A percentile compares a stretch with the other conserved stretches of the same genome.
Conservation (phyloP, 148 eudicot species). For the Rhododendron molle region DNA sequence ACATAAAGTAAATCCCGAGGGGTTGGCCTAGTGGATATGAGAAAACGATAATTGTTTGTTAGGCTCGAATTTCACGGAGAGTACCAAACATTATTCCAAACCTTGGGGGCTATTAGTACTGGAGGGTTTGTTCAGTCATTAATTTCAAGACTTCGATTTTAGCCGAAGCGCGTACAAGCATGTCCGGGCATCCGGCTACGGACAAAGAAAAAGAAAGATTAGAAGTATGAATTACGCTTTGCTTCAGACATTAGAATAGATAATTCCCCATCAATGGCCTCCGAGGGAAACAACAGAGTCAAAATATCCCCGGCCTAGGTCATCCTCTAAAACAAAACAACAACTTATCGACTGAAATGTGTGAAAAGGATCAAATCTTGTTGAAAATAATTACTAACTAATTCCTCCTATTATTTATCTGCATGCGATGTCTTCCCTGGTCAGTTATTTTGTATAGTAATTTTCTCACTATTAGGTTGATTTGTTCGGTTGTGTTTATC, state of each 20-base stretch:
- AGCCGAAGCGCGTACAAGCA: too few species aligned
- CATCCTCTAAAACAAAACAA: neutral
- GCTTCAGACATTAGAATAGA: neutral
- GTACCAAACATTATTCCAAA: too few species aligned
- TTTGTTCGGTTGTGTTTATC: neutral
- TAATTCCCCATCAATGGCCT: neutral
- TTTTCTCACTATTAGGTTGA: neutral
- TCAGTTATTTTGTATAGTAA: too few species aligned
- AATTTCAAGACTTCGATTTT: too few species aligned
- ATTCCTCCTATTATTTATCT: too few species aligned
- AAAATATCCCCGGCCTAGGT: neutral
- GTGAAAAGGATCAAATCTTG: neutral
- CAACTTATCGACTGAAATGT: neutral
- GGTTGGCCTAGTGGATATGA: too few species aligned
- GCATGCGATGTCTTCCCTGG: neutral
- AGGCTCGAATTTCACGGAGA: too few species aligned
- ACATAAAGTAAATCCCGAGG: neutral
- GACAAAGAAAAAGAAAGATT: neutral
- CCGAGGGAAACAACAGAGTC: neutral
- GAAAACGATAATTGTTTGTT: too few species aligned
- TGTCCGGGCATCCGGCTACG: too few species aligned
- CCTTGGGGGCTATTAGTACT: too few species aligned
- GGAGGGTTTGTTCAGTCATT: too few species aligned
- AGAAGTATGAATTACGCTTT: neutral
- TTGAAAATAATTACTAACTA: neutral